phyloP scores from a whole-genome alignment of 1,139 yeast genomes.

The Sugiyamaella xylanicola region DNA sequence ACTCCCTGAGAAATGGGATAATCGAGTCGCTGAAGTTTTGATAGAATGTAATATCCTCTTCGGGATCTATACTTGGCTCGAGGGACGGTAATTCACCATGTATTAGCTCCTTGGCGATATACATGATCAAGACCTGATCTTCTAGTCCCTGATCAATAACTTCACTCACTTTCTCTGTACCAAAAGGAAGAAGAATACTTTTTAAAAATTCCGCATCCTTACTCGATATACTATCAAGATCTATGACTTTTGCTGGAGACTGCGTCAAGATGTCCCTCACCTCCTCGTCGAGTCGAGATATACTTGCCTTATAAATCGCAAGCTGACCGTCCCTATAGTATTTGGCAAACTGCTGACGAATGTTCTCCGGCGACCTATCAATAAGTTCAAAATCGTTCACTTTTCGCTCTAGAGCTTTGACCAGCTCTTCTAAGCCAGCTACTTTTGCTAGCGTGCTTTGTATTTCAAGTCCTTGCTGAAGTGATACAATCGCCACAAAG shows the following conservation, averaged over 20 bases:
- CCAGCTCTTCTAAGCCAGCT: constrained; percentile 16
- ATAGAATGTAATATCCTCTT: constrained; percentile 1
- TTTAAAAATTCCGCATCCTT: constrained; percentile 17
- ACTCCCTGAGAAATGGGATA: constrained; percentile 8
- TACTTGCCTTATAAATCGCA: constrained; percentile 20
- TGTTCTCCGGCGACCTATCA: constrained; percentile 17
- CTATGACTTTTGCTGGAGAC: constrained; percentile 2
- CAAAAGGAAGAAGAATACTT: constrained; percentile 9
- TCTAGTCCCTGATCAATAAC: constrained; percentile 28
- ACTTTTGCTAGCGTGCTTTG: constrained; percentile 14
- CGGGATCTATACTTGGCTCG: constrained; percentile 1
- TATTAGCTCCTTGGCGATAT: constrained; percentile 19
- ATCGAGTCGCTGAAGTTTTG: neutral
- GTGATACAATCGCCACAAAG: constrained; percentile 22
- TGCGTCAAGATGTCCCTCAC: constrained; percentile 7
- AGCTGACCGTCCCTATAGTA: constrained; percentile 29
- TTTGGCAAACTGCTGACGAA: constrained; percentile 23
- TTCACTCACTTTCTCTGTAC: constrained; percentile 18
- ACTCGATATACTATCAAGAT: constrained; percentile 8
- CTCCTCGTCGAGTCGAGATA: constrained; percentile 18
- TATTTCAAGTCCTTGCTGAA: constrained; percentile 11
- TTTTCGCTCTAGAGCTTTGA: constrained; percentile 12
- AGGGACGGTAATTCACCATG: neutral
- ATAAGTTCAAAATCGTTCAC: neutral
- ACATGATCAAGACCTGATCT: constrained; percentile 27